Conservation (phyloP, 2,329 filamentous ascomycete species). For the Microdochium trichocladiopsis region DNA sequence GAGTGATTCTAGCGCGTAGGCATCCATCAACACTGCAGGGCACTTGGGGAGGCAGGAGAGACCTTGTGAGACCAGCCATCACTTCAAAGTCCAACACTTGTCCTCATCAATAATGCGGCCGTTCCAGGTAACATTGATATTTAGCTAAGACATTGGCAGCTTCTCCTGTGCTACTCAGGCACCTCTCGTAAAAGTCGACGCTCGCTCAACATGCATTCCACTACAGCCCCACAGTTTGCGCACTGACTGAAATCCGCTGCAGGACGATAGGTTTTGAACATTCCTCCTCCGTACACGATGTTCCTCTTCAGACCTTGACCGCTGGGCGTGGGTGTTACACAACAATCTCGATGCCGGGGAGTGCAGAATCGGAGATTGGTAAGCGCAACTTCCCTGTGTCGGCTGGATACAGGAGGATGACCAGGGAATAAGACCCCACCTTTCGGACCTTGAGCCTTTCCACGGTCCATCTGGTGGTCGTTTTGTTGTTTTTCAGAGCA, state of each 20-base stretch:
- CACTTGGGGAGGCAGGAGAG: too few species aligned
- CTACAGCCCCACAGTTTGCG: not conserved
- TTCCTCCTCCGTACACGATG: not conserved
- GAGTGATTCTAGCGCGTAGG: too few species aligned
- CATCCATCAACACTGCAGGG: too few species aligned
- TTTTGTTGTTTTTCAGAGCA: too few species aligned
- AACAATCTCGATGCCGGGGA: not conserved
- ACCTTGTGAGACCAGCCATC: too few species aligned
- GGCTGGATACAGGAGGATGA: not conserved
- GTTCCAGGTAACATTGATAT: too few species aligned
- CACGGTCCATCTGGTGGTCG: not conserved
- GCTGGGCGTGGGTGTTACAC: not conserved
- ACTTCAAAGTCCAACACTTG: too few species aligned
- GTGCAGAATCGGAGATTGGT: not conserved
- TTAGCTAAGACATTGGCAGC: too few species aligned
- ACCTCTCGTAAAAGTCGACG: too few species aligned
- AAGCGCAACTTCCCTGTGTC: not conserved
- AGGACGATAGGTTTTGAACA: not conserved
- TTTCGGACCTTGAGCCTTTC: not conserved
- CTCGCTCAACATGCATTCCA: too few species aligned
- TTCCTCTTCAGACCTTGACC: not conserved
- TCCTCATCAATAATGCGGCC: too few species aligned
- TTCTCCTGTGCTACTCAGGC: too few species aligned
- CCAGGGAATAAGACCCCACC: not conserved
- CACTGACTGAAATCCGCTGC: not conserved